Conservation (phyloP, 23 red algal species). For the Gracilaria gracilis region DNA sequence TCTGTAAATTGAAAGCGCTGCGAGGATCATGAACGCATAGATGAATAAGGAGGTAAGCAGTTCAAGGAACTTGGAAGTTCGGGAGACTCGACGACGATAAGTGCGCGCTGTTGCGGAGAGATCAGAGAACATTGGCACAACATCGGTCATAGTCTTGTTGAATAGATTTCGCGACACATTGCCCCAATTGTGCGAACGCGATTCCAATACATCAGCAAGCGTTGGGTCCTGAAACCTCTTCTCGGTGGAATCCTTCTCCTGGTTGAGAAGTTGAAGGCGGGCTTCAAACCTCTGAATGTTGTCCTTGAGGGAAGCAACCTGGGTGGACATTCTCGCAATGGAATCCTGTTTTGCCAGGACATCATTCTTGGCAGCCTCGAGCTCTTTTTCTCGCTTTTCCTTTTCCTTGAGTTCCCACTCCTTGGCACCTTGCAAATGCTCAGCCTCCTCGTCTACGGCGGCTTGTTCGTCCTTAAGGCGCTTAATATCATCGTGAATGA, state of each 20-base stretch:
- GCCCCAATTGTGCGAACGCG: constrained; percentile 73
- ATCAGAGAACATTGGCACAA: constrained; percentile 63
- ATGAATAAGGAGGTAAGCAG: constrained; percentile 67
- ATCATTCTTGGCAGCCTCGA: constrained; percentile 79
- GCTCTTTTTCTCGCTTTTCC: constrained; percentile 63
- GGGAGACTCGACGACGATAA: constrained; percentile 51
- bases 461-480: constrained; percentile 61
- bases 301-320: constrained; percentile 68
- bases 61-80: constrained; percentile 67
- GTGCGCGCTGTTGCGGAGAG: constrained; percentile 55
- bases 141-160: constrained; percentile 73
- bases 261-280: constrained; percentile 65
- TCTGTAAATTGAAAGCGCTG: constrained; percentile 27
- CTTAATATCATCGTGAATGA: constrained; percentile 49
- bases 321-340: constrained; percentile 68
- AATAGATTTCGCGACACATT: constrained; percentile 71
- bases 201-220: constrained; percentile 74
- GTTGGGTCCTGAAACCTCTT: constrained; percentile 64
- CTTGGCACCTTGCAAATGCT: constrained; percentile 69
- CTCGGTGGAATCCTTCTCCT: constrained; percentile 68
- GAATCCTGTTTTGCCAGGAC: constrained; percentile 69
- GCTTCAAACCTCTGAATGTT: constrained; percentile 64
- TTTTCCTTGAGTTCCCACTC: constrained; percentile 75
- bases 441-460: constrained; percentile 61
- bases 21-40: constrained; percentile 64